These are phyloP conservation scores for Picochlorum sp. DNA, from an alignment of 139 green algal species.

Conservation along the genomic window DNA sequence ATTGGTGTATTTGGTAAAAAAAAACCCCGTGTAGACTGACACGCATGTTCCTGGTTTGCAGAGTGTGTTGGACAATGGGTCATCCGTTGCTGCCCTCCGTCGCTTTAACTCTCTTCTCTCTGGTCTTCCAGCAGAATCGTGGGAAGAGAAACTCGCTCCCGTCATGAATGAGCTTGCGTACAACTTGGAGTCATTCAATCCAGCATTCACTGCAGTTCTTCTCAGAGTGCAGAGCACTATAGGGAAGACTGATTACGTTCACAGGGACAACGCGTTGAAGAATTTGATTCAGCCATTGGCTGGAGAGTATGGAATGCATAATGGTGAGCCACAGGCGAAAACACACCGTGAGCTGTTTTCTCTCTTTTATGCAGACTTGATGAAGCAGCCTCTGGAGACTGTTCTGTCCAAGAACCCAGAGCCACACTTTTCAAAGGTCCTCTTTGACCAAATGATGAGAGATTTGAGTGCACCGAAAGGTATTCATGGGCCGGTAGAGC, in stretches of 20 bases:
- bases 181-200: constrained; percentile 95
- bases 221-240: constrained; percentile 72
- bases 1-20: no score
- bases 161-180: constrained; percentile 85
- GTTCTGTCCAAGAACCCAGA: constrained; percentile 41
- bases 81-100: constrained; percentile 53
- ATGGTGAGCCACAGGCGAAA: constrained; percentile 54
- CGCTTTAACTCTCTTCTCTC: constrained; percentile 72
- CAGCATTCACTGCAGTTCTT: constrained; percentile 80
- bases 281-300: constrained; percentile 87
- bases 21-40: no score
- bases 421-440: constrained; percentile 37
- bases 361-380: constrained; percentile 68
- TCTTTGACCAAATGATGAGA: constrained; percentile 72
- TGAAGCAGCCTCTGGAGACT: constrained; percentile 47
- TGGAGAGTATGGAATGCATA: constrained; percentile 91
- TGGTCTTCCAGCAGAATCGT: constrained; percentile 49
- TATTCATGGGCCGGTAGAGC: constrained; percentile 13
- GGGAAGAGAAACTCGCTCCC: constrained; percentile 61
- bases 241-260: constrained; percentile 69
- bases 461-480: constrained; percentile 52
- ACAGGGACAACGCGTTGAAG: constrained; percentile 72
- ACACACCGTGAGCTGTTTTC: constrained; percentile 82
- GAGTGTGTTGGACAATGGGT: constrained; percentile 66
- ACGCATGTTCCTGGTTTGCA: constrained; percentile 15